Evolutionary conservation across 2,329 filamentous ascomycete species (phyloP).

Genomic region (Thelonectria blattea): DNA sequence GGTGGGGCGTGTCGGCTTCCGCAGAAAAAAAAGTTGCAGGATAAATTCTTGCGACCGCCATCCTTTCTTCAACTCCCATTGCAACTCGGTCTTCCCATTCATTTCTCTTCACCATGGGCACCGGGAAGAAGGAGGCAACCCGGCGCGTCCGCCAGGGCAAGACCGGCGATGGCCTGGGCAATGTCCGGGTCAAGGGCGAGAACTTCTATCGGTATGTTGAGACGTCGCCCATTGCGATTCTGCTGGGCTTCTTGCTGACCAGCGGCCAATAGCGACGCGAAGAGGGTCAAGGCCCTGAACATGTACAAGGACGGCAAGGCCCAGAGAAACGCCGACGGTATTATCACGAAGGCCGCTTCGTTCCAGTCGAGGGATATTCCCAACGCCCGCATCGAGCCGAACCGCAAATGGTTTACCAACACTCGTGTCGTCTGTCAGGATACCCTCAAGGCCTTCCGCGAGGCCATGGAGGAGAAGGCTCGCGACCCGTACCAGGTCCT

Average conservation of each 20-base stretch:
- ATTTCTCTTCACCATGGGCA: slow-evolving; percentile 69
- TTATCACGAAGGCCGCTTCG: slow-evolving; percentile 82
- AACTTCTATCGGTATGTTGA: slow-evolving; percentile 86
- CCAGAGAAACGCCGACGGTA: slow-evolving; percentile 79
- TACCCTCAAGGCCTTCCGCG: slow-evolving; percentile 83
- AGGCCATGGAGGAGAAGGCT: slow-evolving; percentile 89
- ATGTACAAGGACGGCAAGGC: slow-evolving; percentile 89
- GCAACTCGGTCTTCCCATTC: slow-evolving; percentile 29
- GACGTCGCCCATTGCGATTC: background rate
- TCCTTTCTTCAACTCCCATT: slow-evolving; percentile 25
- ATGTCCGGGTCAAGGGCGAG: slow-evolving; percentile 93
- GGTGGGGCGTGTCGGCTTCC: slow-evolving; percentile 33
- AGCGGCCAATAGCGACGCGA: slow-evolving; percentile 61
- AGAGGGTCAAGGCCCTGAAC: slow-evolving; percentile 87
- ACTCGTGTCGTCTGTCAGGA: slow-evolving; percentile 89
- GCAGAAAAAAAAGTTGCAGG: slow-evolving; percentile 35
- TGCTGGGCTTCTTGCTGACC: slow-evolving; percentile 13
- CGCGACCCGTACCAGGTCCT: slow-evolving; percentile 92
- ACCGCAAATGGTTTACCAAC: slow-evolving; percentile 98
- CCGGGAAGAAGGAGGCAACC: slow-evolving; percentile 87
- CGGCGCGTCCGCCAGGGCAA: slow-evolving; percentile 87
- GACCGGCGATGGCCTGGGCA: slow-evolving; percentile 83
- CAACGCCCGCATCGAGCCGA: slow-evolving; percentile 87
- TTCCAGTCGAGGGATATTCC: slow-evolving; percentile 86
- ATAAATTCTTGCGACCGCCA: slow-evolving; percentile 37